A percentile compares a stretch with the other conserved stretches of the same genome.
Evolutionary conservation across 345 rosid genomes (phyloP).

Genomic region (Lumnitzera racemosa): DNA sequence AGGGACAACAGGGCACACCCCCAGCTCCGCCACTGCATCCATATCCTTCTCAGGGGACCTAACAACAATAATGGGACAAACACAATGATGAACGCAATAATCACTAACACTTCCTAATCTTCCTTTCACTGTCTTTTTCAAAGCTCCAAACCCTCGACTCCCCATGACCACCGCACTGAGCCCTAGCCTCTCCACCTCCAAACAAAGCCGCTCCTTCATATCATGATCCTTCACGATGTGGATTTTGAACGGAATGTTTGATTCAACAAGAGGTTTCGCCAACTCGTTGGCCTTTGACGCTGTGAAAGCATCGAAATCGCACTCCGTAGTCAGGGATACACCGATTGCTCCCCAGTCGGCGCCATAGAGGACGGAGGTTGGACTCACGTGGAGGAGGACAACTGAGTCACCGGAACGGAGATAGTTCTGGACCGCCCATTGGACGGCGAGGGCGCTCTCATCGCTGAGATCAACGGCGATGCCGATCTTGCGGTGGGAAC

Average conservation of each 20-base stretch:
- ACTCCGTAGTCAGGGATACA: conserved; percentile 29
- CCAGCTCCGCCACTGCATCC: conserved; percentile 7
- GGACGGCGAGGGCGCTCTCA: conserved; percentile 76
- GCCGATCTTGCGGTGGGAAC: conserved; percentile 63
- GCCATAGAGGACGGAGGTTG: conserved; percentile 73
- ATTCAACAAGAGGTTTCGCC: conserved; percentile 63
- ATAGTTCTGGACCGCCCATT: conserved; percentile 84
- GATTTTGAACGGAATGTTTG: conserved; percentile 59
- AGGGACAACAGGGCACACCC: conserved; percentile 25
- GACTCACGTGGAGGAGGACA: conserved; percentile 64
- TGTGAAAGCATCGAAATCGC: conserved; percentile 70
- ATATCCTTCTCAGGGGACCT: conserved; percentile 50
- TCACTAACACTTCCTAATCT: conserved; percentile 77
- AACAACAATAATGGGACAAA: conserved; percentile 78
- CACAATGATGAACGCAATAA: conserved; percentile 82
- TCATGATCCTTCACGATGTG: conserved; percentile 85
- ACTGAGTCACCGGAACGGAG: conserved; percentile 81
- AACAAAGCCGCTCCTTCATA: conserved; percentile 82
- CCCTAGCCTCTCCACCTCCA: conserved; percentile 82
- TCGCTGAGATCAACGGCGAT: conserved; percentile 88
- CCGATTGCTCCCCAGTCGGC: conserved; percentile 89
- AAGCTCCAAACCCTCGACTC: conserved; percentile 75
- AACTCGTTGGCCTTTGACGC: conserved; percentile 52
- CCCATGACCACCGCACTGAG: conserved; percentile 65
- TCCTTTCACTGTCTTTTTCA: conserved; percentile 33